Base-by-base conservation (phyloP, 208 protist genomes). In the Trypanosoma theileri region DNA sequence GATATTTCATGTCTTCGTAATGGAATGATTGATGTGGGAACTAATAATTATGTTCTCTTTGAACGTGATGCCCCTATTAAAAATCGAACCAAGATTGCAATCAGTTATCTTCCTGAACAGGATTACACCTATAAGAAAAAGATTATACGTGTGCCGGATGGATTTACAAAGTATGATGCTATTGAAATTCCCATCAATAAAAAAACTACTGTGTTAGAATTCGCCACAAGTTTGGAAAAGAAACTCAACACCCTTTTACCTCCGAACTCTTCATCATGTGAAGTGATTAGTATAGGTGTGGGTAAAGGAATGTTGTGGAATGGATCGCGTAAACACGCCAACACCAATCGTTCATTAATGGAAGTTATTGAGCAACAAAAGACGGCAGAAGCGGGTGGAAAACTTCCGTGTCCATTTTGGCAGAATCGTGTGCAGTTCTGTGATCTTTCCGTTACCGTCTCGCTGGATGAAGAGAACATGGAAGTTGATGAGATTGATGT, bases 21-120 rank as follows among this genome's bases (percentile, higher is more conserved):
- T 67, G 91, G 91, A 48, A 96, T 96, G 91, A 69, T 94, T 26
- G 88, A 96, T 61, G 69, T 96, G 8, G 91, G 91, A 31, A 93
- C 88, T 22, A 96, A 93, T 76, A 91, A 94, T 74, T 96, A 94
- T 70, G 88, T 93, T 17, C 79, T 96, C 10, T 96, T 96, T 72
- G 87, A 93, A 68, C 87, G 91, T 61, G 86, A 96, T 64, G 19
- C 74, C 11, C 91, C 91, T 11, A 82, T 91, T 64, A 78, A 79
- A 42, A 77, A 91, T 67, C 64, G 77, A 65, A 94, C 88, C 13
- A 85, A 82, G 73, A 59, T 93, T 26, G 78, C 88, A 24, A 73
- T 59, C 26, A 93, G 88, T 16, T 96, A 92, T 67, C 35, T 96
- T 10, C 88, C 91, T 11, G 91, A 96, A 77, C 83, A 93, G 66